phyloP scores from a whole-genome alignment of 331 rosid genomes.

The Phaseolus coccineus region DNA sequence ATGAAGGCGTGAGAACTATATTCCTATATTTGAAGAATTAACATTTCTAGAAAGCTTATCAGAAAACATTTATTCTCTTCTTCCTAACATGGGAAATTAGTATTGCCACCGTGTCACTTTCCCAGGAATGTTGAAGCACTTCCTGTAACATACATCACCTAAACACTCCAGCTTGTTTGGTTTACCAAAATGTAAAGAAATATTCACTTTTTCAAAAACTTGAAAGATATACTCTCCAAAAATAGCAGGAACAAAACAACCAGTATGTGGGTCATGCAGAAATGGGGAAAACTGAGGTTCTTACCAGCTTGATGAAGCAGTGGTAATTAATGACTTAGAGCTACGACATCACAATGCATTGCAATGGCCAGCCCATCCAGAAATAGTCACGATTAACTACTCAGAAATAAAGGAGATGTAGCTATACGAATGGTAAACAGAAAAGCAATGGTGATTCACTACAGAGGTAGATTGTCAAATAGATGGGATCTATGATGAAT shows the following conservation, averaged over 20 bases:
- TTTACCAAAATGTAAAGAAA: too few species aligned
- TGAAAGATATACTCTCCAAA: too few species aligned
- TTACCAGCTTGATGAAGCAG: background rate
- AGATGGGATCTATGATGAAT: background rate
- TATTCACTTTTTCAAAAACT: too few species aligned
- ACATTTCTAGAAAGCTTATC: too few species aligned
- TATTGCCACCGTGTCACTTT: too few species aligned
- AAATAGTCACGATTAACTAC: background rate
- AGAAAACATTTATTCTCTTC: too few species aligned
- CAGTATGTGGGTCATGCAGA: background rate
- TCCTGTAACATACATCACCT: too few species aligned
- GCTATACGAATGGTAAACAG: slow-evolving; percentile 5
- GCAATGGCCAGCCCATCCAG: background rate
- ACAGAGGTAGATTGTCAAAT: slow-evolving; percentile 3
- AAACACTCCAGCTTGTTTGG: too few species aligned
- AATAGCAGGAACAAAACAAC: background rate
- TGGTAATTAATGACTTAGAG: background rate
- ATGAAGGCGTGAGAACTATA: too few species aligned
- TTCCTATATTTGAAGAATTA: too few species aligned
- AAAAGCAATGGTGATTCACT: background rate
- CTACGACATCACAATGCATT: background rate
- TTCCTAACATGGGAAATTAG: too few species aligned
- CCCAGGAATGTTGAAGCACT: too few species aligned
- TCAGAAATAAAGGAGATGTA: background rate
- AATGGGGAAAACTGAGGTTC: background rate